These are phyloP conservation scores for Salisapilia sapeloensis DNA, from an alignment of 352 stramenopile genomes.

Conservation along the genomic window DNA sequence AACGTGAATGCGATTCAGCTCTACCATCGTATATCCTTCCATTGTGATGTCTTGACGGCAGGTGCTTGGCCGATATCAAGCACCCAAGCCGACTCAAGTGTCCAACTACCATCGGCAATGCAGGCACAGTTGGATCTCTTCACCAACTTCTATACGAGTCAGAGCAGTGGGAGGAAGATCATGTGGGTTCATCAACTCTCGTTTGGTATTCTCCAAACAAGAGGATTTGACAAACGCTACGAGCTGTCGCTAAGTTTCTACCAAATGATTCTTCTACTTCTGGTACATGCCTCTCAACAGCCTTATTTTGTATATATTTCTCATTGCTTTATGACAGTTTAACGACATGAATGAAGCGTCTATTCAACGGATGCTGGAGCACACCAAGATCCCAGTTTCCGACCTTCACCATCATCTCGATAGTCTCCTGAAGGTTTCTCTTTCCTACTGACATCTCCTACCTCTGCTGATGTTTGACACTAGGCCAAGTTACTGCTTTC, in stretches of 20 bases:
- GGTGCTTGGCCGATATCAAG: slow-evolving; percentile 72
- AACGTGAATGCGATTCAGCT: slow-evolving; percentile 29
- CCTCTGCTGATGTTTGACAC: no score
- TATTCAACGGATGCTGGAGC: slow-evolving; percentile 13
- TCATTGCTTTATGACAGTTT: slow-evolving; percentile 18
- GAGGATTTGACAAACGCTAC: slow-evolving; percentile 58
- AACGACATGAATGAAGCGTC: slow-evolving; percentile 28
- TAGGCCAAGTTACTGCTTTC: no score
- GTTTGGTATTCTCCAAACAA: slow-evolving; percentile 46
- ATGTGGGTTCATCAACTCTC: slow-evolving; percentile 68
- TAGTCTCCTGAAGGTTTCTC: slow-evolving; percentile 44
- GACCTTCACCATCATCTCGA: slow-evolving; percentile 48
- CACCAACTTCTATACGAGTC: slow-evolving; percentile 63
- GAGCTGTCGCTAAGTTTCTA: slow-evolving; percentile 74
- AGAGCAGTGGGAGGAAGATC: slow-evolving; percentile 61
- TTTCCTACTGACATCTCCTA: background rate
- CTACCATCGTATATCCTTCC: slow-evolving; percentile 36
- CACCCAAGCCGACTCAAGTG: slow-evolving; percentile 21
- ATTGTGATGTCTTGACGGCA: slow-evolving; percentile 70
- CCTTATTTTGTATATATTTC: background rate
- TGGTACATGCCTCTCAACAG: slow-evolving; percentile 12
- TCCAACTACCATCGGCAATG: slow-evolving; percentile 35
- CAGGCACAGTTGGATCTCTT: slow-evolving; percentile 53
- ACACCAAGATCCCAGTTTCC: slow-evolving; percentile 37
- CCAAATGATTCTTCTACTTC: slow-evolving; percentile 62